Conservation (phyloP, 768 basidiomycete species). For the Lentinula detonsa region DNA sequence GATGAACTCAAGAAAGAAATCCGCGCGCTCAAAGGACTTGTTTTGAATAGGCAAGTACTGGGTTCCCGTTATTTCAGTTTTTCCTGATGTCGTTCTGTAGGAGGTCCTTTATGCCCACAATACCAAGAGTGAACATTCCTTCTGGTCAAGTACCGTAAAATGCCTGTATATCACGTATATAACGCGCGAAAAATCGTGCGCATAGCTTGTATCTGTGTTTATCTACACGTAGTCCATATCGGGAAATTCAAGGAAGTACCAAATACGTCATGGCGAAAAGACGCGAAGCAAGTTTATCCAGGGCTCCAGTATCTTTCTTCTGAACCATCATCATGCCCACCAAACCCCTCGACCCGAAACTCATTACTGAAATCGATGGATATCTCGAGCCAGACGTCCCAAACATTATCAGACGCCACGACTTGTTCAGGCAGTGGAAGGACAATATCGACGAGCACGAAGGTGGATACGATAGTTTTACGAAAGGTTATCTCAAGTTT, state of each 20-base stretch:
- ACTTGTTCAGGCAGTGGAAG: slow-evolving; percentile 69
- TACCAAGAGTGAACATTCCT: background rate
- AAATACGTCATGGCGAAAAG: slow-evolving; percentile 1
- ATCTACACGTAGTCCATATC: background rate
- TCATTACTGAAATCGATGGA: slow-evolving; percentile 58
- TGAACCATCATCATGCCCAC: slow-evolving; percentile 33
- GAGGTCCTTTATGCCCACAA: slow-evolving; percentile 23
- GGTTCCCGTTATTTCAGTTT: background rate
- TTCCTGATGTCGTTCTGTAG: slow-evolving; percentile 8
- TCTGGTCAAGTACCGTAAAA: background rate
- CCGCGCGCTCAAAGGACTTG: slow-evolving; percentile 71
- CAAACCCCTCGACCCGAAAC: slow-evolving; percentile 45
- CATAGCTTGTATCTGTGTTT: background rate
- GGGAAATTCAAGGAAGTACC: background rate
- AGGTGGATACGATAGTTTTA: slow-evolving; percentile 79
- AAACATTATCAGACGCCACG: slow-evolving; percentile 64
- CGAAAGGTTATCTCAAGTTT: slow-evolving; percentile 71
- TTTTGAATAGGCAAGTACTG: slow-evolving; percentile 58
- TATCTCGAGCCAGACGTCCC: slow-evolving; percentile 73
- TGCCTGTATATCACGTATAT: background rate
- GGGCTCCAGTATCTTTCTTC: slow-evolving; percentile 3
- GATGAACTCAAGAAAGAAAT: slow-evolving; percentile 74
- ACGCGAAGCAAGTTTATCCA: background rate
- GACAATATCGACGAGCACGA: slow-evolving; percentile 69
- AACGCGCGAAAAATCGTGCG: background rate